phyloP scores from a whole-genome alignment of 179 eudicot species.

The Carnegiea gigantea region DNA sequence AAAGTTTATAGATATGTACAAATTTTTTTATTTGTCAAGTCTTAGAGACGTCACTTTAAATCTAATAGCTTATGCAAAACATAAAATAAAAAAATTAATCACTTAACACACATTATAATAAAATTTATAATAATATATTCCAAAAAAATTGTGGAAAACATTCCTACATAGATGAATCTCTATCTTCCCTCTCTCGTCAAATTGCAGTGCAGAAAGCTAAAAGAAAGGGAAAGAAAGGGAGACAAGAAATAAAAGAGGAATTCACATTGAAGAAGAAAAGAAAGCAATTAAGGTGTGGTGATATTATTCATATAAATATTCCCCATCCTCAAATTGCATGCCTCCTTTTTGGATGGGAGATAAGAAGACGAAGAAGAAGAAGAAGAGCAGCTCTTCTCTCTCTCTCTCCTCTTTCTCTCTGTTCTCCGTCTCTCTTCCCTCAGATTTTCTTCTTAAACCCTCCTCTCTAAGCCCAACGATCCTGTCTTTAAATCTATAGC shows the following conservation, averaged over 20 bases:
- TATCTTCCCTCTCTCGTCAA: too few species aligned
- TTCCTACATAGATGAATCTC: too few species aligned
- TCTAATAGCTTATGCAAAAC: too few species aligned
- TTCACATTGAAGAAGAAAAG: not conserved
- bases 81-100: too few species aligned
- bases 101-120: too few species aligned
- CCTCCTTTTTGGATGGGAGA: conserved; percentile 25
- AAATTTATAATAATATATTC: too few species aligned
- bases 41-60: too few species aligned
- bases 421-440: conserved; percentile 11
- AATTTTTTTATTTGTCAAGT: too few species aligned
- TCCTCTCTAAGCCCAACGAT: not conserved
- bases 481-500: not conserved
- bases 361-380: conserved; percentile 20
- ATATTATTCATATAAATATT: conserved; percentile 28
- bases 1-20: too few species aligned
- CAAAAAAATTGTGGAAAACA: too few species aligned
- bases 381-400: conserved; percentile 16
- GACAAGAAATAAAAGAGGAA: not conserved
- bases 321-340: conserved; percentile 7
- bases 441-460: conserved; percentile 35
- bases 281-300: too few species aligned
- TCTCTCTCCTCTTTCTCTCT: conserved; percentile 7
- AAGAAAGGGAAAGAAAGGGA: not conserved
- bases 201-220: too few species aligned